Evolutionary conservation across 495 filamentous ascomycete genomes (phyloP).

Genomic region (Penicillium flavigenum): DNA sequence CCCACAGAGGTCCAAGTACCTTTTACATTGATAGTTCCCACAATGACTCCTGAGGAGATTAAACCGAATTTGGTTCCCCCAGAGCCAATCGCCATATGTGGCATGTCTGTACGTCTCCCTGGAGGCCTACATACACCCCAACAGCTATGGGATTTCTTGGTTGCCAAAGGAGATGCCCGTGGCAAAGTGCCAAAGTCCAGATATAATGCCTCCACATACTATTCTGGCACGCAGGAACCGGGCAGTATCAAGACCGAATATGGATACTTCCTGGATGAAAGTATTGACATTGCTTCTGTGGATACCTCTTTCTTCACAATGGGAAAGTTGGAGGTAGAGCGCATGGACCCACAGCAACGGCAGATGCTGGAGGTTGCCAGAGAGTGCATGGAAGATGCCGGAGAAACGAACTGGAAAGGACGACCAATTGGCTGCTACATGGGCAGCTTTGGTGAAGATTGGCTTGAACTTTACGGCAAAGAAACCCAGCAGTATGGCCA

Average conservation of each 20-base stretch:
- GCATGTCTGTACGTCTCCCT: constrained; percentile 49
- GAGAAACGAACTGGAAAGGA: constrained; percentile 46
- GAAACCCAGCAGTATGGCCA: constrained; percentile 24
- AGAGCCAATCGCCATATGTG: constrained; percentile 46
- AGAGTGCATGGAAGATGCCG: constrained; percentile 42
- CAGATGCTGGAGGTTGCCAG: constrained; percentile 52
- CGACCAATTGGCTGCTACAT: constrained; percentile 48
- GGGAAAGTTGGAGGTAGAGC: constrained; percentile 43
- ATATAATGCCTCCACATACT: constrained; percentile 27
- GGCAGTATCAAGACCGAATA: constrained; percentile 22
- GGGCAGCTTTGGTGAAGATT: constrained; percentile 45
- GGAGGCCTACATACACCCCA: constrained; percentile 33
- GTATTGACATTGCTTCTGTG: constrained; percentile 11
- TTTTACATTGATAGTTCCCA: background rate
- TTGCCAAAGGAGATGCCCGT: constrained; percentile 37
- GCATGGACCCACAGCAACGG: constrained; percentile 58
- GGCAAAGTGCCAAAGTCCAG: constrained; percentile 27
- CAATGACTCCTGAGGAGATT: background rate
- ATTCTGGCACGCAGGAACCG: constrained; percentile 18
- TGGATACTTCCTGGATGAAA: constrained; percentile 55
- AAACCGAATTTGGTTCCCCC: background rate
- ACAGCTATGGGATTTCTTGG: constrained; percentile 39
- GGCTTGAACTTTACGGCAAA: constrained; percentile 31
- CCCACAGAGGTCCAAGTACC: background rate
- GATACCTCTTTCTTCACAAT: constrained; percentile 40